phyloP scores from a whole-genome alignment of 805 yeast genomes.

The Millerozyma miso region DNA sequence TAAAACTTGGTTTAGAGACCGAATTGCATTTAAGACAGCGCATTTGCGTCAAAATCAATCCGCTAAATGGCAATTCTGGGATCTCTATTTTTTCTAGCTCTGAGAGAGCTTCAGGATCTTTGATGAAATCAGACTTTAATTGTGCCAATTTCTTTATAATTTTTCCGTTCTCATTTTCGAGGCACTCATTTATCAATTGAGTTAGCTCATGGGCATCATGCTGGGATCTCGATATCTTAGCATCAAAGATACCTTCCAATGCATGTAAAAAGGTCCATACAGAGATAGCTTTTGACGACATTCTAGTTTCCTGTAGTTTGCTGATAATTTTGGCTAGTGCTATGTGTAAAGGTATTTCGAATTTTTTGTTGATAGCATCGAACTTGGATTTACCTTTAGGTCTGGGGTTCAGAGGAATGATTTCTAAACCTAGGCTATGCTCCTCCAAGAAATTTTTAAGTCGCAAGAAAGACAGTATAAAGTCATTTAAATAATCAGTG shows the following conservation, averaged over 20 bases:
- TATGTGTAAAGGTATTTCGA: conserved; percentile 50
- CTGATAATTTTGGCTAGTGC: conserved; percentile 49
- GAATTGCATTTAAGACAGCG: conserved; percentile 65
- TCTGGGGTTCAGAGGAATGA: neutral
- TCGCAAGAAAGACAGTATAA: conserved; percentile 26
- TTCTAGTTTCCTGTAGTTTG: conserved; percentile 61
- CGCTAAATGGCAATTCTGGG: conserved; percentile 73
- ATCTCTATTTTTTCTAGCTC: conserved; percentile 20
- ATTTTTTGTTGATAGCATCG: conserved; percentile 9
- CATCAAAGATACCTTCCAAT: conserved; percentile 66
- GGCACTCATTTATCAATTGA: conserved; percentile 73
- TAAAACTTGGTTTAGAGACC: conserved; percentile 52
- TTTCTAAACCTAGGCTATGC: conserved; percentile 14
- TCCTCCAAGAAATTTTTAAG: conserved; percentile 16
- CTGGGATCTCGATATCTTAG: conserved; percentile 70
- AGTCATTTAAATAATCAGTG: conserved; percentile 49
- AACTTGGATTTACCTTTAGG: conserved; percentile 1
- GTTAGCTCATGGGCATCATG: conserved; percentile 95
- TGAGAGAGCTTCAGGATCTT: conserved; percentile 2
- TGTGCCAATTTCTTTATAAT: conserved; percentile 31
- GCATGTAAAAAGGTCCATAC: conserved; percentile 77
- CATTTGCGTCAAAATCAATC: conserved; percentile 61
- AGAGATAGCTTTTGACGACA: conserved; percentile 50
- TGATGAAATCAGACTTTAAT: conserved; percentile 9
- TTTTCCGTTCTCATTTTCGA: conserved; percentile 58